A percentile compares a stretch with the other conserved stretches of the same genome.
phyloP scores from a whole-genome alignment of 345 rosid genomes.

The Erodium maritimum region DNA sequence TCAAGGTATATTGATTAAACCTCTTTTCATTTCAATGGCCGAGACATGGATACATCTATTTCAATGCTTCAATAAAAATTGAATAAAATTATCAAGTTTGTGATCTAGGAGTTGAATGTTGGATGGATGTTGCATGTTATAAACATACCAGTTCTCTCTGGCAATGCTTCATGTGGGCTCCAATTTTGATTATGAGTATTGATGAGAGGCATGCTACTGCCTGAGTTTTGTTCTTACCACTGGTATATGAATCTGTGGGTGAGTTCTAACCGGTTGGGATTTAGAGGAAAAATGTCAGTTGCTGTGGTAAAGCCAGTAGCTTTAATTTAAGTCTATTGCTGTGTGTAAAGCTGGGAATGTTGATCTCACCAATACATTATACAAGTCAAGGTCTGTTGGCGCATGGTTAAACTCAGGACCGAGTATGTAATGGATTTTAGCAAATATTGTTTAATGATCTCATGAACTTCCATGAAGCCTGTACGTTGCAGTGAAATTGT shows the following conservation, averaged over 20 bases:
- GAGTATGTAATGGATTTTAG: not conserved
- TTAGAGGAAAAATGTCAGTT: not conserved
- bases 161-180: not conserved
- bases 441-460: not conserved
- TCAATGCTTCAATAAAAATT: no score
- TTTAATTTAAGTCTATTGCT: not conserved
- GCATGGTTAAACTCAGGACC: not conserved
- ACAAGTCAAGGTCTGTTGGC: not conserved
- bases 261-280: not conserved
- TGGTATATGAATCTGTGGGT: not conserved
- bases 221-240: no score
- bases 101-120: not conserved
- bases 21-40: not conserved
- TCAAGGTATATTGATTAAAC: slow-evolving; percentile 32
- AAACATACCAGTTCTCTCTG: not conserved
- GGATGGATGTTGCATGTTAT: no score
- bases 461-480: not conserved
- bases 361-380: no score
- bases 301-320: not conserved
- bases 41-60: no score
- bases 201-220: no score
- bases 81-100: not conserved
- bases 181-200: not conserved
- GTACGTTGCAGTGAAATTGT: no score
- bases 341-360: not conserved